phyloP scores from a whole-genome alignment of 257 asterid species.

The Verbena officinalis region DNA sequence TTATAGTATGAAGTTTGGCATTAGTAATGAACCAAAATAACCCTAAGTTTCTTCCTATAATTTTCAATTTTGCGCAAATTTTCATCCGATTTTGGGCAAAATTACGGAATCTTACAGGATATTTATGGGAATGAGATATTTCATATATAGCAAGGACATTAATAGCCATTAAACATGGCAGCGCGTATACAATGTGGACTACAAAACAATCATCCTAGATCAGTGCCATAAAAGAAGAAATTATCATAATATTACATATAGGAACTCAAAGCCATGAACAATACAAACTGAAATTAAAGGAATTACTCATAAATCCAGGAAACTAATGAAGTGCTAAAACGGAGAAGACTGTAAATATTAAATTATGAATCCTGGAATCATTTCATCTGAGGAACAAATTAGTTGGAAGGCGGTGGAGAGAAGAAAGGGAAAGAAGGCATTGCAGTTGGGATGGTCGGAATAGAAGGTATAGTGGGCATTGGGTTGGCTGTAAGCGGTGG shows the following conservation, averaged over 20 bases:
- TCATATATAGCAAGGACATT: background rate
- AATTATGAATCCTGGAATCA: background rate
- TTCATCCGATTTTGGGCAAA: no score
- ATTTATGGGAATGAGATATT: no score
- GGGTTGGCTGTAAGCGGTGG: constrained; percentile 32
- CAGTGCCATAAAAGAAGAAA: no score
- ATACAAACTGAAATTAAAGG: constrained; percentile 1
- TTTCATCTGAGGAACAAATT: background rate
- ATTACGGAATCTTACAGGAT: no score
- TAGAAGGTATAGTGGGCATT: constrained; percentile 29
- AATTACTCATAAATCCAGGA: no score
- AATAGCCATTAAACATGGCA: background rate
- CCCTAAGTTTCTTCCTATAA: no score
- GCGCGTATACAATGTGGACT: background rate
- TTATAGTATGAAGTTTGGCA: no score
- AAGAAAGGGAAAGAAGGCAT: constrained; percentile 31
- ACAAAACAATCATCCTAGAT: constrained; percentile 18
- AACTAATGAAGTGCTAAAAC: background rate
- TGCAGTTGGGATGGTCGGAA: constrained; percentile 28
- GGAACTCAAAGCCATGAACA: constrained; percentile 15
- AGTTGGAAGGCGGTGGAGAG: constrained; percentile 32
- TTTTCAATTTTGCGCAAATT: no score
- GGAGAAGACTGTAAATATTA: background rate
- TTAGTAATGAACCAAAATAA: no score
- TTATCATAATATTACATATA: background rate